A percentile compares a stretch with the other conserved stretches of the same genome.
phyloP scores from a whole-genome alignment of 169 alveolate genomes.

The Cryptosporidium tyzzeri region DNA sequence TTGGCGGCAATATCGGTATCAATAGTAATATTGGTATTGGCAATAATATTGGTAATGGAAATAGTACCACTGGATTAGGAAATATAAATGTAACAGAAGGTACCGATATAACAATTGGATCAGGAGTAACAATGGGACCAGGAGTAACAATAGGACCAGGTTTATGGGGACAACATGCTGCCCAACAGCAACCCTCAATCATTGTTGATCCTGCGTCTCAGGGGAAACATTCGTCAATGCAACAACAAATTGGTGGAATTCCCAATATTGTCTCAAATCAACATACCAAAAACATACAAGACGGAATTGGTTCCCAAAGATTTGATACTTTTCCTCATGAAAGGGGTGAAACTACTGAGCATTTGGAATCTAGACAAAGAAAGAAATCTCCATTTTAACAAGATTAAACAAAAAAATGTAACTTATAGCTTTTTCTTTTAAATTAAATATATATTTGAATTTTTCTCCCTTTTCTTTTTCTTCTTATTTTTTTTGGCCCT shows the following conservation, averaged over 20 bases:
- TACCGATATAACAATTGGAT: neutral
- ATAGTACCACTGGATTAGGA: neutral
- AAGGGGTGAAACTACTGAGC: neutral
- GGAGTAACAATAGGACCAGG: neutral
- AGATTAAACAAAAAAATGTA: neutral
- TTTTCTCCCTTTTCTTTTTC: neutral
- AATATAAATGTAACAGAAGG: neutral
- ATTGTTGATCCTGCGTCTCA: constrained; percentile 4
- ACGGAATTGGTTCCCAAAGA: neutral
- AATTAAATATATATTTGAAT: neutral
- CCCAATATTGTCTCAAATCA: neutral
- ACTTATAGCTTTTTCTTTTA: constrained; percentile 7
- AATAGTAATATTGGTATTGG: too few relatives aligned
- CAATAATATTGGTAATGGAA: too few relatives aligned
- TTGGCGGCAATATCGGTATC: neutral
- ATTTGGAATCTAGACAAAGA: constrained; percentile 2
- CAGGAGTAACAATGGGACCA: neutral
- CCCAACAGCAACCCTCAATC: constrained; percentile 15
- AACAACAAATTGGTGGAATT: neutral
- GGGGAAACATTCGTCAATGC: neutral
- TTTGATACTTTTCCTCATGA: constrained; percentile 1
- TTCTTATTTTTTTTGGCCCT: neutral
- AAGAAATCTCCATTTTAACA: constrained; percentile 2
- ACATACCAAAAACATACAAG: neutral
- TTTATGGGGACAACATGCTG: neutral